Evolutionary conservation across 2,329 filamentous ascomycete genomes (phyloP), one percentile per base, ranked within the genome.

Genomic region (Sphaceloma murrayae): DNA sequence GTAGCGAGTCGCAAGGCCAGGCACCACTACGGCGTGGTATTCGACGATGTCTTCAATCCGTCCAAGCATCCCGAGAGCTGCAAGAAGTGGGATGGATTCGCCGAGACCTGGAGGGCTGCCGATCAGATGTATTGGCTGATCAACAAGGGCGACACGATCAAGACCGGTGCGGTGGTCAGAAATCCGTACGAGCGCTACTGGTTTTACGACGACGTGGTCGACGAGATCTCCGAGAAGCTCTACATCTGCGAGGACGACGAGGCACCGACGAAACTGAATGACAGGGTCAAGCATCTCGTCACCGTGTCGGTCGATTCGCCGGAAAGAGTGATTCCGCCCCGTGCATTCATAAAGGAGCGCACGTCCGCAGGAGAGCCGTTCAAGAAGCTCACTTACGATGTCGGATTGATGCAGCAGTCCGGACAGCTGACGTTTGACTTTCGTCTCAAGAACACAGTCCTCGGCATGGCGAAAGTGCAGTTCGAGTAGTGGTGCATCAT

Each of bases 91-190:
- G 82, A 77, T 52, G 82, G 81, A 5, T 60, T 87, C 17, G 87
- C 82, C 82, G 82, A 87, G 64, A 65, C 82, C 38, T 87, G 81
- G 81, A 87, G 87, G 82, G 82, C 88, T 5, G 79, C 74, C 34
- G 81, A 88, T 60, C 72, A 83, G 34, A 87, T 89, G 82, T 81
- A 87, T 63, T 88, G 84, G 84, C 82, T 87, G 60, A 85, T 87
- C 58, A 43, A 32, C 17, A 26, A 17, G 11, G 46, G 43, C 2
- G 11, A 48, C 2, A 16, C 13, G 6, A 2, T 48, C n/a, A 21
- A 34, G 2, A n/a, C 33, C 10, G 14, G 13, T 1, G 6, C 8
- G n/a, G 36, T 43, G 2, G 14, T 48, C 8, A 5, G 26, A 73
- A 48, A 75, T 75, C 48, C 64, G 77, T 26, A 70, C 77, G 3